Evolutionary conservation across 176 grass and related monocot species (phyloP), one percentile per base, ranked within the genome.

Genomic region (Olyra latifolia): DNA sequence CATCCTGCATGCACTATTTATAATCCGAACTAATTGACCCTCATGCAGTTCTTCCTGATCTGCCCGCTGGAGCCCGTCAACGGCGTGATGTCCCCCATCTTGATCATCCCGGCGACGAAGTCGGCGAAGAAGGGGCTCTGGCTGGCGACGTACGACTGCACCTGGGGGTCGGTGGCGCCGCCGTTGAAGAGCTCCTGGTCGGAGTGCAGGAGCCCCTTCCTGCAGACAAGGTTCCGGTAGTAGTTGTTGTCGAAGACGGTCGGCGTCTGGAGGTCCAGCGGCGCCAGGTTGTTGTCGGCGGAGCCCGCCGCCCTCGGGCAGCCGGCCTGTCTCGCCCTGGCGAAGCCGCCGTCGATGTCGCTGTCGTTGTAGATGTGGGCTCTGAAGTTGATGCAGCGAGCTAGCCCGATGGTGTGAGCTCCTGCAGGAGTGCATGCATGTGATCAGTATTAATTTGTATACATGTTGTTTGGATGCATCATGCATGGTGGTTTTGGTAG

Each of bases 11-110:
- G 32, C 32, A 2, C 32, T 35, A n/a, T n/a, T n/a, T n/a, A n/a
- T 35, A 4, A 35, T 32, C 13, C 71, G 6, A 17, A 4, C 79
- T 44, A 93, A 40, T 88, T 94, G 15, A 69, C 40, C 74, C 24
- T 82, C 17, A 87, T 92, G 87, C 92, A 92, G 43, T 95, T 95
- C 73, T 59, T 89, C 74, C 93, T 92, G 68, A 95, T 85, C 87
- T 92, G 68, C 0, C 93, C 93, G 0, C 6, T 69, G 5, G 84
- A 85, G 2, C 89, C 87, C 0, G 87, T 89, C 58, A 95, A 61
- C 0, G 87, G 93, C 2, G 23, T 10, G 28, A 92, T 58, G 16
- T 92, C 89, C 0, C 83, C 93, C 89, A 95, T 89, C 40, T 89
- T 95, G 74, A 87, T 74, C 87, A 95, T 95, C 0, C 87, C 87